Evolutionary conservation across 352 stramenopile genomes (phyloP).

Genomic region (Pythium volutum): DNA sequence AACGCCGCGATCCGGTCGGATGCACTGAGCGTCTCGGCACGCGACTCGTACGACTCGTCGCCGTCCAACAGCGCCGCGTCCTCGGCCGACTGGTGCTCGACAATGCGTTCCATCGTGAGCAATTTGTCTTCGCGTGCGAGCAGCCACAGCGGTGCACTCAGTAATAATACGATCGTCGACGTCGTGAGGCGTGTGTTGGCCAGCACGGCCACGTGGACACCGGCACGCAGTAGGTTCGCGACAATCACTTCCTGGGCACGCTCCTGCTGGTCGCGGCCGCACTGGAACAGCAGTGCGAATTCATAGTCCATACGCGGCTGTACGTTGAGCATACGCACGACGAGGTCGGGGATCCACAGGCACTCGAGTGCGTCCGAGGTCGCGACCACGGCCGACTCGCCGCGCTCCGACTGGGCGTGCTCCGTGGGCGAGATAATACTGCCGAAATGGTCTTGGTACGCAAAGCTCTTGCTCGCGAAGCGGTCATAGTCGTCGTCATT

Average conservation of each 20-base stretch:
- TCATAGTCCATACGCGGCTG: slow-evolving; percentile 56
- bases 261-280: slow-evolving; percentile 27
- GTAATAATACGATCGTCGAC: slow-evolving; percentile 40
- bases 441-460: slow-evolving; percentile 61
- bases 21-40: slow-evolving; percentile 53
- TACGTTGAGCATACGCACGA: slow-evolving; percentile 60
- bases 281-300: slow-evolving; percentile 55
- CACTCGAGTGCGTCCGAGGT: slow-evolving; percentile 43
- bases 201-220: slow-evolving; percentile 50
- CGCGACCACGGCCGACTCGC: slow-evolving; percentile 32
- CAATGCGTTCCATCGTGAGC: slow-evolving; percentile 57
- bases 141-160: slow-evolving; percentile 56
- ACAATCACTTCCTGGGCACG: slow-evolving; percentile 41
- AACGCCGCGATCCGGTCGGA: slow-evolving; percentile 48
- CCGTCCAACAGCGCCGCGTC: slow-evolving; percentile 42
- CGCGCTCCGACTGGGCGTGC: slow-evolving; percentile 24
- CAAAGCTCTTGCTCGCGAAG: slow-evolving; percentile 30
- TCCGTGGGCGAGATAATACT: slow-evolving; percentile 39
- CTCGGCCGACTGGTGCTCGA: slow-evolving; percentile 57
- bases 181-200: slow-evolving; percentile 52
- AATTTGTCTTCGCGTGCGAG: slow-evolving; percentile 61
- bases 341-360: slow-evolving; percentile 49
- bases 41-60: slow-evolving; percentile 51
- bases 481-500: slow-evolving; percentile 16
- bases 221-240: slow-evolving; percentile 37